Base-by-base conservation (phyloP, 805 yeast genomes). In the Vanderwaltozyma polyspora region DNA sequence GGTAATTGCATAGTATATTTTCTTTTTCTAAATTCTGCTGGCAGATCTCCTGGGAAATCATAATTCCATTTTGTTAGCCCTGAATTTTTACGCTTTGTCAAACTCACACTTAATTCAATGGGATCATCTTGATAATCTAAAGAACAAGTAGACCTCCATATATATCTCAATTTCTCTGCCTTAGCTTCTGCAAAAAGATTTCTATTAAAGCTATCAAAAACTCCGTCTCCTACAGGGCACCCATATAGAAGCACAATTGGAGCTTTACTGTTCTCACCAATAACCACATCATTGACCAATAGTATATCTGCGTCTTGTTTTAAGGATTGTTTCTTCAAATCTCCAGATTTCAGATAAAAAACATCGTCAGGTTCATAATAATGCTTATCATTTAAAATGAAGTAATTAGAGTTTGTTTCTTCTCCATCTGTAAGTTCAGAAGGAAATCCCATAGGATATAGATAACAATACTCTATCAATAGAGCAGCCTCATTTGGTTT, bases 291-390 rank as follows among this genome's bases (percentile, higher is more conserved):
- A 40, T 71, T 68, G 0, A 73, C 63, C 3, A 59, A 29, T 12
- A 59, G 19, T 3, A 47, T 33, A 4, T 39, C 32, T 4, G 39
- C 38, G 30, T 51, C 55, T 2, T 43, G 31, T 7, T 44, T 21
- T 16, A 18, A 18, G 6, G 45, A 38, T 33, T 54, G 60, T 9
- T 33, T 37, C 17, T 41, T 34, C 5, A 51, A 45, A n/a, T 61
- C 59, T 18, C 63, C 62, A 0, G 84, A 71, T 52, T 79, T 78
- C 37, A 91, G 63, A 3, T 95, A 94, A 54, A 73, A 91, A 1
- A 85, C 68, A 37, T 80, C 94, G 36, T 74, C 82, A 3, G 77
- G 62, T 8, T 78, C 71, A 46, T 86, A 76, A 48, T 77, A 79
- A 13, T 31, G 39, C 32, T 44, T 38, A 3, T 45, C 45, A 33